phyloP scores from a whole-genome alignment of 2,329 filamentous ascomycete species.

The Amauroascus niger region DNA sequence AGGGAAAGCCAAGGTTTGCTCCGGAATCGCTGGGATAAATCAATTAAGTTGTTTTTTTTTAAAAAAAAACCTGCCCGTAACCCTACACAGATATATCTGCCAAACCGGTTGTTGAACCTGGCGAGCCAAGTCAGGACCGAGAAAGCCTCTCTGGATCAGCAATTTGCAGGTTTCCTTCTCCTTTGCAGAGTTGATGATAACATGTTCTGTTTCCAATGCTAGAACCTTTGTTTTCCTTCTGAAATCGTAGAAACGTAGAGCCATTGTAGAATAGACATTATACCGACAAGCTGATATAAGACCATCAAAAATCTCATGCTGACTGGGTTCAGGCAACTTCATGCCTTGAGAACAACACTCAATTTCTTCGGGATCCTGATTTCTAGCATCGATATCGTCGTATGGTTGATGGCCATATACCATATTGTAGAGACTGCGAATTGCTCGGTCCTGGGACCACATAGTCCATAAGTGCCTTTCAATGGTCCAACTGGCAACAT shows the following conservation, averaged over 20 bases:
- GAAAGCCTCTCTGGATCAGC: constrained; percentile 9
- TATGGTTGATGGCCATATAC: constrained; percentile 19
- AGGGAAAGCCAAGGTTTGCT: background rate
- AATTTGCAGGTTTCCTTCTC: constrained; percentile 9
- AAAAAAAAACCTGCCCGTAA: background rate
- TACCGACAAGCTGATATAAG: constrained; percentile 19
- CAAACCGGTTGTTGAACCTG: constrained; percentile 7
- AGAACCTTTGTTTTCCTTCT: constrained; percentile 17
- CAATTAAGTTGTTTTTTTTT: background rate
- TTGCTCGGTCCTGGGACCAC: constrained; percentile 19
- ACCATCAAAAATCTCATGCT: constrained; percentile 16
- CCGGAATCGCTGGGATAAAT: background rate
- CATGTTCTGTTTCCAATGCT: constrained; percentile 11
- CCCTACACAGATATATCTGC: constrained; percentile 3
- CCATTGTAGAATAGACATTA: constrained; percentile 21
- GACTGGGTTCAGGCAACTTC: constrained; percentile 18
- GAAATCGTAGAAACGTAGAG: constrained; percentile 18
- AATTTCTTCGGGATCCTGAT: constrained; percentile 1
- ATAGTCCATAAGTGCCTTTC: constrained; percentile 19
- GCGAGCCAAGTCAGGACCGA: constrained; percentile 11
- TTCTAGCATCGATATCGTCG: constrained; percentile 10
- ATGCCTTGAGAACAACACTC: constrained; percentile 16
- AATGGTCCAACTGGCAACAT: constrained; percentile 14
- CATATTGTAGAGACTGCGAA: constrained; percentile 21
- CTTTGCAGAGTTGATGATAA: constrained; percentile 6